Base-by-base conservation (phyloP, 1,284 basidiomycete genomes). In the Cronartium quercuum region DNA sequence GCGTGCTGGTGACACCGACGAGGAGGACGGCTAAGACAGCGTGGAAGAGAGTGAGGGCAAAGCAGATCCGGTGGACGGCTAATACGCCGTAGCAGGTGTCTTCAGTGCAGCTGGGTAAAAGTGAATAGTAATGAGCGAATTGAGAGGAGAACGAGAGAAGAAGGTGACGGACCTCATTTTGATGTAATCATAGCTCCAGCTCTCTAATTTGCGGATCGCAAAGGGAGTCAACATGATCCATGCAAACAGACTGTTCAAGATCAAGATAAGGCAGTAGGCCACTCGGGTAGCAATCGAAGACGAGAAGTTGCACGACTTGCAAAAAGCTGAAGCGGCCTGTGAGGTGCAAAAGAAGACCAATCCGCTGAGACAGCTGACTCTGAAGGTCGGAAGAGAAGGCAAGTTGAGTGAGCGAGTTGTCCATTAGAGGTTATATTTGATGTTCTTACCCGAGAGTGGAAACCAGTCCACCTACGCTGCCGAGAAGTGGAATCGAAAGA, bases 291-390 rank as follows among this genome's bases (percentile, higher is more conserved):
- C 95, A 78, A 98, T 98, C 0, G 93, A 96, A 10, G 93, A 96
- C 81, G 98, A 97, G 84, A 95, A 98, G 82, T 98, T 98, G 84
- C 95, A 98, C 74, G 92, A 94, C 85, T 96, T 96, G 87, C 90
- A 96, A 84, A 98, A 92, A 85, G 97, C 95, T 44, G 92, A 94
- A 10, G 94, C 71, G 10, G 71, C 71, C 57, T 74, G 63, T 44
- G 71, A 74, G 24, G 71, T 74, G 71, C 81, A 83, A 77, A 82
- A 81, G 78, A 82, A 82, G n/a, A 81, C 81, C 12, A 82, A 67
- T 10, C 82, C 82, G n/a, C 69, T 79, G 5, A 82, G 68, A 58
- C 80, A 81, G 3, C 81, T 81, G 37, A 80, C 55, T n/a, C 71
- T 74, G 62, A 7, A 55, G 13, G 6, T 61, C 12, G 29, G 24